Conservation (phyloP, 108 stramenopile genomes). For the Pseudonitzschia multistriata region DNA sequence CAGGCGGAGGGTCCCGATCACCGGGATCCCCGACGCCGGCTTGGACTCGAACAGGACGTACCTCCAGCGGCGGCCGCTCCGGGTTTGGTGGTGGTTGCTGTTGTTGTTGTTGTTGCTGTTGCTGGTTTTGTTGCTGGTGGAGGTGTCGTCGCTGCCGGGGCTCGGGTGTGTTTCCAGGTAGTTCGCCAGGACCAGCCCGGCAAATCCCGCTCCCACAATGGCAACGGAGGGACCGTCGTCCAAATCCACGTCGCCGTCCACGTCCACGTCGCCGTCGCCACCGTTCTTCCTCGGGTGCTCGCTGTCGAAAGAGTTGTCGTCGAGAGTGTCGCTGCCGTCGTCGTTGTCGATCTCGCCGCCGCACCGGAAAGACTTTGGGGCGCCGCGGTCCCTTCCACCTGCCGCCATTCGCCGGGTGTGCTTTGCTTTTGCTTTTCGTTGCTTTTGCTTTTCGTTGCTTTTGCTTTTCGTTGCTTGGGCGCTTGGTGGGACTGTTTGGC, state of each 20-base stretch:
- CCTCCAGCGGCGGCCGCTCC: neutral
- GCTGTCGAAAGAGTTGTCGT: too few species aligned
- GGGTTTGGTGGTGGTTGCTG: neutral
- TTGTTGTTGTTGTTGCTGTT: neutral
- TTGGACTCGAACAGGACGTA: slow-evolving; percentile 26
- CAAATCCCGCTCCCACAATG: slow-evolving; percentile 30
- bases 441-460: too few species aligned
- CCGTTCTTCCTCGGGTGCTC: too few species aligned
- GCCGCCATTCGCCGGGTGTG: neutral
- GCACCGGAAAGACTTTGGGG: too few species aligned
- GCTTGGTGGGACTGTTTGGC: too few species aligned
- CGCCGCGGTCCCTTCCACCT: too few species aligned
- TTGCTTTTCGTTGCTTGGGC: too few species aligned
- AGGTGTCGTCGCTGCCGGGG: too few species aligned
- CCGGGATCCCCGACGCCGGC: slow-evolving; percentile 14
- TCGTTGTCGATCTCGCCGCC: neutral
- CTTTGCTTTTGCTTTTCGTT: neutral
- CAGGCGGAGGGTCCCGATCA: slow-evolving; percentile 26
- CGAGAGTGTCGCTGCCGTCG: neutral
- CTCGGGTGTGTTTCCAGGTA: too few species aligned
- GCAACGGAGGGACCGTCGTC: slow-evolving; percentile 10
- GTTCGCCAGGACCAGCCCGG: slow-evolving; percentile 28
- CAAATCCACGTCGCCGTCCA: too few species aligned
- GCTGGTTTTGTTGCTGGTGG: neutral
- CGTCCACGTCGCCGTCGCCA: too few species aligned